Evolutionary conservation across 345 rosid species (phyloP).

Genomic region (Brassica napus): DNA sequence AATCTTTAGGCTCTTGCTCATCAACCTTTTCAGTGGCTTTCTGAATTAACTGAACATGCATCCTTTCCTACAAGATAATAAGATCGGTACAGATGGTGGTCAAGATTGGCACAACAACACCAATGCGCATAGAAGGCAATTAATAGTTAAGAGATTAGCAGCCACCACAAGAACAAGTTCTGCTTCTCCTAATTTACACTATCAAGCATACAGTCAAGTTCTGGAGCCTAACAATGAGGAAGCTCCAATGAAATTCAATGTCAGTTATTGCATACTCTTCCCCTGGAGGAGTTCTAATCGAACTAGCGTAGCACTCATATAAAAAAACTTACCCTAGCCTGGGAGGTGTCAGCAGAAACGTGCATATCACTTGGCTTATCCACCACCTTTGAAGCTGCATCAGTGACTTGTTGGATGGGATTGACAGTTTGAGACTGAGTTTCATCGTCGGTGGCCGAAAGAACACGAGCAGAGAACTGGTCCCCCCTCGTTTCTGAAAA

Average conservation of each 20-base stretch:
- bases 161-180: not conserved
- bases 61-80: constrained; percentile 31
- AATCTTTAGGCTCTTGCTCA: constrained; percentile 38
- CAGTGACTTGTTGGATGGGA: constrained; percentile 60
- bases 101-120: not conserved
- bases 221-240: not conserved
- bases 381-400: constrained; percentile 2
- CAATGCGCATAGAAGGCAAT: not conserved
- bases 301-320: no score
- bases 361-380: constrained; percentile 14
- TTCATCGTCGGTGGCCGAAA: constrained; percentile 61
- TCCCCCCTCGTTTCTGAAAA: constrained; percentile 51
- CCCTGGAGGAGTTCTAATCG: not conserved
- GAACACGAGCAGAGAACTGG: constrained; percentile 70
- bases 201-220: not conserved
- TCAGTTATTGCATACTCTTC: not conserved
- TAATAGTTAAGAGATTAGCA: not conserved
- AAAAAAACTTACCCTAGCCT: constrained; percentile 38
- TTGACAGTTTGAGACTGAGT: constrained; percentile 44
- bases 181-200: not conserved
- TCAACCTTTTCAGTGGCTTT: constrained; percentile 35
- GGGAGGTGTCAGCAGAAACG: constrained; percentile 17
- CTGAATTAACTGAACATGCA: constrained; percentile 42
- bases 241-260: not conserved
- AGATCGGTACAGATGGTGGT: not conserved